Base-by-base conservation (phyloP, 2,329 filamentous ascomycete genomes). In the Albophoma yamanashiensis region DNA sequence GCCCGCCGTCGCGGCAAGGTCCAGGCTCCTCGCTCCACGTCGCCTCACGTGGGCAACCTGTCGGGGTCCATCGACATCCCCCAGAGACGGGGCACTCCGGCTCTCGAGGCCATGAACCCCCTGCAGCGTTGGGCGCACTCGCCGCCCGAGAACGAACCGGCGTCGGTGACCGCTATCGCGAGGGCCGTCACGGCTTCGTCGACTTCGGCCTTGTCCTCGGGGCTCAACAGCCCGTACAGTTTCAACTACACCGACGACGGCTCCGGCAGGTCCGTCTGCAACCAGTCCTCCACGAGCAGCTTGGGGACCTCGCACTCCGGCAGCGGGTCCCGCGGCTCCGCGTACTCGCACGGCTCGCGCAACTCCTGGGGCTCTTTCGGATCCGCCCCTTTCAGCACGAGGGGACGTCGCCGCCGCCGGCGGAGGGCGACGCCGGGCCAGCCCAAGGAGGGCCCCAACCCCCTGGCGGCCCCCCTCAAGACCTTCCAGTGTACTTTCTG, bases 1-100 rank as follows among this genome's bases (percentile, higher is more conserved):
- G 91, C 91, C 60, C 86, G 92, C 52, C 85, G 92, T 60, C 83
- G 92, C 63, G 87, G 89, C 67, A 96, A 96, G 76, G 85, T 89
- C 59, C 84, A 86, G 56, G 79, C 83, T 2, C 85, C 84, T 55
- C 81, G 87, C 64, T 85, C 84, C 38, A 84, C 82, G 22, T 92
- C 90, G 5, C 89, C 91, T 1, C 84, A 87, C 65, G 81, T 84
- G 34, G 81, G 79, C 63, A 80, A 75, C 64, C 82, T 83, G 60
- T 82, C 81, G 6, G 78, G 79, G 60, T 84, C 87, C 4, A 87
- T 96, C 63, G 86, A 92, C 63, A 92, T 96, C 59, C 89, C 91
- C 14, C 77, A 81, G 67, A 76, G 81, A 67, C 75, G 78, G 60
- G 80, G 80, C 57, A 83, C 83, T 55, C 82, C 84, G 2, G 79